Percentiles rank a stretch among this genome's conserved stretches.
Conservation (phyloP, 2,329 filamentous ascomycete species). For the Phialemoniopsis sp. region DNA sequence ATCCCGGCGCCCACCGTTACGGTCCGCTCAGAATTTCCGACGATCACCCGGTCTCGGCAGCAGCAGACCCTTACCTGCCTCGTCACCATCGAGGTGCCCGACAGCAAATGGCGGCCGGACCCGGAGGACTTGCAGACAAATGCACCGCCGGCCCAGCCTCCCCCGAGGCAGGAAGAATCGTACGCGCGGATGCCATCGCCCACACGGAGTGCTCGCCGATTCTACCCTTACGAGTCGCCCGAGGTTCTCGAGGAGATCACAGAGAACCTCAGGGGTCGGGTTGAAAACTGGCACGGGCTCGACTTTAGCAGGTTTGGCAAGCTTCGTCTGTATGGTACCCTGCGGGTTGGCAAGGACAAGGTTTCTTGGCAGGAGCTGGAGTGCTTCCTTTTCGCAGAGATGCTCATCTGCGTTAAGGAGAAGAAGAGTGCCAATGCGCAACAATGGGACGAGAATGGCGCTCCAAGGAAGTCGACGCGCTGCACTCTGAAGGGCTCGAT, state of each 20-base stretch:
- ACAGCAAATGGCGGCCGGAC: conserved; percentile 85
- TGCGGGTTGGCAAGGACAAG: conserved; percentile 93
- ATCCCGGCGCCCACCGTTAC: conserved; percentile 91
- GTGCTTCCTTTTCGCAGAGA: conserved; percentile 95
- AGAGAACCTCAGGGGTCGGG: conserved; percentile 77
- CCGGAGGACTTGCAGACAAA: conserved; percentile 69
- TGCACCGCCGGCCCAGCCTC: conserved; percentile 35
- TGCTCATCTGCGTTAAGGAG: conserved; percentile 99
- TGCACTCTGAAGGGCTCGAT: conserved; percentile 97
- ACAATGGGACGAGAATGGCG: conserved; percentile 61
- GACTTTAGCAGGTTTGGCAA: conserved; percentile 94
- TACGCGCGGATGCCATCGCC: conserved; percentile 58
- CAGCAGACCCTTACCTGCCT: conserved; percentile 94
- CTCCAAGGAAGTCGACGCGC: conserved; percentile 61
- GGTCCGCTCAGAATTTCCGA: conserved; percentile 94
- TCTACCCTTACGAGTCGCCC: conserved; percentile 69
- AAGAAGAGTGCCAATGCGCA: conserved; percentile 63
- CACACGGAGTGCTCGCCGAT: conserved; percentile 49
- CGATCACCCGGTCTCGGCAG: conserved; percentile 83
- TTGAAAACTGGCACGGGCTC: conserved; percentile 97
- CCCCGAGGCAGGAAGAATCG: conserved; percentile 45
- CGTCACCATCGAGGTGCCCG: conserved; percentile 88
- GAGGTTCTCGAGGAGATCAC: conserved; percentile 81
- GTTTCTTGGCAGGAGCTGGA: conserved; percentile 97
- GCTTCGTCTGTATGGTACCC: conserved; percentile 80